phyloP scores from a whole-genome alignment of 352 stramenopile species.

The Thraustotheca clavata region DNA sequence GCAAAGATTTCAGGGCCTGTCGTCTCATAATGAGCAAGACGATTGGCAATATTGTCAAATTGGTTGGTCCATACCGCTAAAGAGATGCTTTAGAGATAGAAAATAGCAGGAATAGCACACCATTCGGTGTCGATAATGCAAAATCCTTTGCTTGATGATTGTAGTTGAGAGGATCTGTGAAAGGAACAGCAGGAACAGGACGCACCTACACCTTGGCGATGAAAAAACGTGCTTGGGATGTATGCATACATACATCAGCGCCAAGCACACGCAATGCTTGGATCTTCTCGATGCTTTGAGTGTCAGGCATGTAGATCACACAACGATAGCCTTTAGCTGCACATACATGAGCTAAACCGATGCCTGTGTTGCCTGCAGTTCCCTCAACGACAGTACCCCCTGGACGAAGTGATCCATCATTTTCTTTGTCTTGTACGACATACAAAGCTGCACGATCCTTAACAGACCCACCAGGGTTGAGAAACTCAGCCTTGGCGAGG shows the following conservation, averaged over 20 bases:
- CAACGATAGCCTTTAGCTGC: conserved; percentile 28
- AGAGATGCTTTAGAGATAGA: not conserved
- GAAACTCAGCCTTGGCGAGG: conserved; percentile 93
- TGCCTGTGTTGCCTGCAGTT: conserved; percentile 95
- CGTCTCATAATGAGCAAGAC: conserved; percentile 24
- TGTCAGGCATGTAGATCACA: conserved; percentile 33
- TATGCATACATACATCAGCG: conserved; percentile 15
- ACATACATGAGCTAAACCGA: conserved; percentile 82
- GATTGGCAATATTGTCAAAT: conserved; percentile 34
- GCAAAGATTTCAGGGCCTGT: conserved; percentile 27
- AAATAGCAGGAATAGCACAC: not conserved
- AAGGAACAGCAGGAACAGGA: conserved; percentile 27
- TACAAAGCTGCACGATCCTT: conserved; percentile 82
- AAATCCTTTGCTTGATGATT: conserved; percentile 24
- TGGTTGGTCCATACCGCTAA: conserved; percentile 30
- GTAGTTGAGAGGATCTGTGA: conserved; percentile 31
- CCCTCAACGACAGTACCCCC: conserved; percentile 94
- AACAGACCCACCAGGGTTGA: conserved; percentile 87
- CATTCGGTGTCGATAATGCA: conserved; percentile 15
- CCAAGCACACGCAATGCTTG: conserved; percentile 24
- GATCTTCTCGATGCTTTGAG: conserved; percentile 30
- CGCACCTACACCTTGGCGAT: conserved; percentile 17
- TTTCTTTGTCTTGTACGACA: conserved; percentile 88
- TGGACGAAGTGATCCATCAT: conserved; percentile 72
- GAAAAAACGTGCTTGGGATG: not conserved